These are phyloP conservation scores for Rosa rugosa DNA, from an alignment of 306 rosid species.

Conservation along the genomic window DNA sequence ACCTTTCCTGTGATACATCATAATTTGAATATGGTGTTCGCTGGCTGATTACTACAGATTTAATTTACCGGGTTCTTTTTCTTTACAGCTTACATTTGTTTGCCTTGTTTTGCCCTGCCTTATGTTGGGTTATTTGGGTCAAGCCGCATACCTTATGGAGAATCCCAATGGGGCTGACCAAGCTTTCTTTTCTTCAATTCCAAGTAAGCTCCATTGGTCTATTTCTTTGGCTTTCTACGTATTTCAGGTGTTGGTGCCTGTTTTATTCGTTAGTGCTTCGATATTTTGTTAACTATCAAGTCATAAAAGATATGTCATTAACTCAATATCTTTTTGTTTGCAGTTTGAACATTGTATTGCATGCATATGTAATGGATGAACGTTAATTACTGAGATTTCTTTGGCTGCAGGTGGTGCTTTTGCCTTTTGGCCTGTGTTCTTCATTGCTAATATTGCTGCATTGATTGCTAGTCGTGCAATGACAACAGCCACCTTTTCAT, in stretches of 20 bases:
- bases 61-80: constrained; percentile 31
- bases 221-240: constrained; percentile 1
- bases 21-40: constrained; percentile 1
- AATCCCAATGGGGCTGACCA: constrained; percentile 59
- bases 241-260: neutral
- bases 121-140: constrained; percentile 96
- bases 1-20: constrained; percentile 11
- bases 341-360: constrained; percentile 1
- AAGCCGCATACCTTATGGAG: constrained; percentile 91
- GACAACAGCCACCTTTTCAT: constrained; percentile 99
- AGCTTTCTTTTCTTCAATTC: constrained; percentile 78
- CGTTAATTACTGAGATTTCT: constrained; percentile 16
- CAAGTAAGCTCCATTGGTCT: constrained; percentile 51
- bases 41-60: constrained; percentile 17
- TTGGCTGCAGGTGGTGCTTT: constrained; percentile 65
- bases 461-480: constrained; percentile 94
- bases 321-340: neutral
- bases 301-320: neutral
- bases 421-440: constrained; percentile 78
- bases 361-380: neutral
- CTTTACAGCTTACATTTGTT: constrained; percentile 86
- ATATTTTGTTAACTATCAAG: neutral
- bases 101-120: constrained; percentile 95
- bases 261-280: constrained; percentile 7
- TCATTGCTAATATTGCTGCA: constrained; percentile 85